A percentile compares a stretch with the other conserved stretches of the same genome.
Evolutionary conservation across 306 rosid genomes (phyloP).

Genomic region (Abrus pulchellus): DNA sequence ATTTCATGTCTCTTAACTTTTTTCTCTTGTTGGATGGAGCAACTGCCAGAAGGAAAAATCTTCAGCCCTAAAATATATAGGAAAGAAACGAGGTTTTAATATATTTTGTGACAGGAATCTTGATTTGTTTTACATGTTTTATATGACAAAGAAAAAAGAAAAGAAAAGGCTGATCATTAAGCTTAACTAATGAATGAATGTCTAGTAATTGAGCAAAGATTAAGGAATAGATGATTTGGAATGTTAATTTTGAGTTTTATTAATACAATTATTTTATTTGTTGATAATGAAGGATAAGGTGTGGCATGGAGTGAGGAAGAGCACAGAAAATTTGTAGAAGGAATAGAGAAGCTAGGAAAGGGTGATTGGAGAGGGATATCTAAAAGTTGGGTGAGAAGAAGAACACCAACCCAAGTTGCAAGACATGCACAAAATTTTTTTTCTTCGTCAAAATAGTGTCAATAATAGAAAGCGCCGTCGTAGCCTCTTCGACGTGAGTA

Average conservation of each 20-base stretch:
- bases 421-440: not conserved
- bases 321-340: not conserved
- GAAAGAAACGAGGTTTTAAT: too few species aligned
- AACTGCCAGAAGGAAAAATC: too few species aligned
- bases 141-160: too few species aligned
- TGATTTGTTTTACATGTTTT: too few species aligned
- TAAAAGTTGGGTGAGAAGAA: not conserved
- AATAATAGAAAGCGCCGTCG: not conserved
- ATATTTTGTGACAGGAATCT: too few species aligned
- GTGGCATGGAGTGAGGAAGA: not conserved
- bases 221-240: too few species aligned
- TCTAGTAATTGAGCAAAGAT: too few species aligned
- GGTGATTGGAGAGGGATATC: slow-evolving; percentile 3
- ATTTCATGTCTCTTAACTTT: too few species aligned
- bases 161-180: too few species aligned
- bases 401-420: not conserved
- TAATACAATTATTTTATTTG: not conserved
- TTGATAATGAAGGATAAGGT: not conserved
- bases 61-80: too few species aligned
- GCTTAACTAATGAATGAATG: too few species aligned
- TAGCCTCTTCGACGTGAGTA: not conserved
- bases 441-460: not conserved
- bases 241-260: not conserved
- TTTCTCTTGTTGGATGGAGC: too few species aligned
- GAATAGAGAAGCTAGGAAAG: not conserved